These are phyloP conservation scores for Cyclospora cayetanensis DNA, from an alignment of 169 alveolate species.

Conservation along the genomic window DNA sequence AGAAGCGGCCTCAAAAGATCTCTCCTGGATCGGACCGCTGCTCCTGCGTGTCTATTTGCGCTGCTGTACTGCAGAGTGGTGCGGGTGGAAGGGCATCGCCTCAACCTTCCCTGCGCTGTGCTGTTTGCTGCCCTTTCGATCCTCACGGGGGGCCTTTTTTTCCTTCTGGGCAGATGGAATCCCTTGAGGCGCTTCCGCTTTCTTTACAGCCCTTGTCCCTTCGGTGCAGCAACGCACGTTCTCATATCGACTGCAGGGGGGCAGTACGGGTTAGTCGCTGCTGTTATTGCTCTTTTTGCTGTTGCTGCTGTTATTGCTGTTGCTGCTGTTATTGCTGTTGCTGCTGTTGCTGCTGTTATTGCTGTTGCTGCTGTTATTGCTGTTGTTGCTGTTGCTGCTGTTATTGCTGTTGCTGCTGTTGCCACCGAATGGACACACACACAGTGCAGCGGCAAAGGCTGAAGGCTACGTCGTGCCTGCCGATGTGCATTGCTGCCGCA, in stretches of 20 bases:
- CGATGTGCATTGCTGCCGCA: not conserved
- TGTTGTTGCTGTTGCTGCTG: not conserved
- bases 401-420: not conserved
- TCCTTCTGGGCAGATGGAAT: not conserved
- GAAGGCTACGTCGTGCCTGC: not conserved
- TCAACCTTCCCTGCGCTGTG: not conserved
- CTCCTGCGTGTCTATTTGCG: not conserved
- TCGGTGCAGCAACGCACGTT: not conserved
- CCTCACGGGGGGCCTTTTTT: not conserved
- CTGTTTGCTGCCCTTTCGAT: not conserved
- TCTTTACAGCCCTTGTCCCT: not conserved
- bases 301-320: not conserved
- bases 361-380: not conserved
- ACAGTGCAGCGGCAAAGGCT: not conserved
- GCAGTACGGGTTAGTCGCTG: not conserved
- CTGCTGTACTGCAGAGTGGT: not conserved
- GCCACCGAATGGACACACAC: not conserved
- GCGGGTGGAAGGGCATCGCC: not conserved
- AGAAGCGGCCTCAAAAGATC: not conserved
- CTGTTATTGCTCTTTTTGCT: not conserved
- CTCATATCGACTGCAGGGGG: not conserved
- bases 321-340: not conserved
- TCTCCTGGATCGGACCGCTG: no score
- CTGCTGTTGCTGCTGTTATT: not conserved
- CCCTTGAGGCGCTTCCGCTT: not conserved